Conservation (phyloP, 768 basidiomycete species). For the Ramaria sp. region DNA sequence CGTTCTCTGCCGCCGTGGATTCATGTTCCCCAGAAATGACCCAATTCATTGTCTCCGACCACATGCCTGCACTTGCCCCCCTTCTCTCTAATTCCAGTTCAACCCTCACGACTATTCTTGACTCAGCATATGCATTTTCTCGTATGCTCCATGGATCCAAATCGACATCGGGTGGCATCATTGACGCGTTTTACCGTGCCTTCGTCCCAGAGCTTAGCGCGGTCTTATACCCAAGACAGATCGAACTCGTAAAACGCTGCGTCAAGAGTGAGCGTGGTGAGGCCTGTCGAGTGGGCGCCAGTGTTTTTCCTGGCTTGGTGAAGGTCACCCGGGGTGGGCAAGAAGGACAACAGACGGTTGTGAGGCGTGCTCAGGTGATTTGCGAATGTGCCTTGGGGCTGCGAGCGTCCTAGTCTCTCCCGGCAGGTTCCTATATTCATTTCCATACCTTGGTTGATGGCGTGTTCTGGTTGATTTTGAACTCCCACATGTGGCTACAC, state of each 20-base stretch:
- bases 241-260: slow-evolving; percentile 80
- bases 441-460: no score
- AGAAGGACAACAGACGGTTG: slow-evolving; percentile 40
- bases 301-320: slow-evolving; percentile 81
- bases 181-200: slow-evolving; percentile 74
- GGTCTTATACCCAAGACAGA: slow-evolving; percentile 62
- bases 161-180: slow-evolving; percentile 34
- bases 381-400: slow-evolving; percentile 65
- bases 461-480: no score
- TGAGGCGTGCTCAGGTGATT: slow-evolving; percentile 76
- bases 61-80: slow-evolving; percentile 53
- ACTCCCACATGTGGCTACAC: no score
- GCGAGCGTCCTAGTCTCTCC: not conserved
- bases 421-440: no score
- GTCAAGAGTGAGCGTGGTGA: slow-evolving; percentile 66
- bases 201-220: slow-evolving; percentile 80
- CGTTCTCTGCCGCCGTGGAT: slow-evolving; percentile 80
- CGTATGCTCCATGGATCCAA: slow-evolving; percentile 76
- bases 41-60: slow-evolving; percentile 53
- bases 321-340: slow-evolving; percentile 60
- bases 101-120: slow-evolving; percentile 48
- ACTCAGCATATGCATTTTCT: slow-evolving; percentile 68
- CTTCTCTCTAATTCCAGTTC: slow-evolving; percentile 37
- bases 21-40: slow-evolving; percentile 63
- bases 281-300: slow-evolving; percentile 66